Evolutionary conservation across 2,329 filamentous ascomycete species (phyloP), one percentile per base, ranked within the genome.

Genomic region (Colletotrichum spaethianum): DNA sequence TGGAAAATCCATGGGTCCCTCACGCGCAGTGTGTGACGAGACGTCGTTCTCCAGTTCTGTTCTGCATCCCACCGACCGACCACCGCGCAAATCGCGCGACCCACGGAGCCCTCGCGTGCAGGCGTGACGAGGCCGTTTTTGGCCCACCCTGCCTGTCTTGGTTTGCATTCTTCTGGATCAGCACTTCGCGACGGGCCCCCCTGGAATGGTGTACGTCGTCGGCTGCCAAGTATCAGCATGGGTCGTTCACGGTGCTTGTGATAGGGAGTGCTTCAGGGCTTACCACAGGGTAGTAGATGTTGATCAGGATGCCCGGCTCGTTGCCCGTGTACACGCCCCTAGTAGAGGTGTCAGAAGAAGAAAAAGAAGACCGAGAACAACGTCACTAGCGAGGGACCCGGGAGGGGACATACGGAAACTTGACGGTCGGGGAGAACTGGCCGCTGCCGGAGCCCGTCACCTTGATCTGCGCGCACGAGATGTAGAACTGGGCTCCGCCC

Each of bases 401-500:
- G 4, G 16, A 12, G 20, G 12, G 6, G 18, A 62, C 67, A 16
- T 62, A 73, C 70, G 72, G 72, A 50, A 74, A 69, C 42, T 40
- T 69, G 26, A 73, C 72, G 3, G 72, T 72, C 23, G 60, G 64
- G 40, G 64, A 69, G 33, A 72, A 62, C 44, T 50, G 62, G 28
- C 69, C 61, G 48, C 50, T 53, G 18, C 72, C 72, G 23, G 63
- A 60, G 11, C 69, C 69, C 16, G 72, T 72, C 1, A 82, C 80
- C 3, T 68, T 76, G 36, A 82, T 68, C 72, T 82, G 81, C 1
- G 78, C 80, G 50, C 81, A 82, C 16, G 77, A 76, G n/a, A 82
- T 78, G 75, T 81, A 83, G 78, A 81, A 81, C 75, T 82, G 80
- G 26, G 81, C 81, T 40, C 81, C 81, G 60, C 76, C 75, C 63